Base-by-base conservation (phyloP, 176 grass and related monocot genomes). In the Lolium rigidum region DNA sequence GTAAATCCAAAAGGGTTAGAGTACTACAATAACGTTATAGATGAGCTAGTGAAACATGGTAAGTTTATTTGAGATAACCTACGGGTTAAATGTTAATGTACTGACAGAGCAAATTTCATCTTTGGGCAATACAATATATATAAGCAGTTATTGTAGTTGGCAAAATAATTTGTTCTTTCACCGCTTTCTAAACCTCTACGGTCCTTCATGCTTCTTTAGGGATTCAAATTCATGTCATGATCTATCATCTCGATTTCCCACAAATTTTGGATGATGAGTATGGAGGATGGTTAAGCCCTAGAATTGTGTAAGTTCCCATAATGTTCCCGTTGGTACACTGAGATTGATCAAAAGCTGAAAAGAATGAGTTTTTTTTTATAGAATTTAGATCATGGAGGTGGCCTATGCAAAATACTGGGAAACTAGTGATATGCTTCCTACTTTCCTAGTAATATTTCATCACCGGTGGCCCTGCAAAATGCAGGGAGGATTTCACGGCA, bases 221-320 rank as follows among this genome's bases (percentile, higher is more conserved):
- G 61, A 97, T 97, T 74, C 72, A 92, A 55, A 17, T 90, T 20
- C 95, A 97, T 22, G 46, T 87, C 16, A 93, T 90, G 66, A 52
- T 97, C 70, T 92, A 91, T 70, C 95, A 94, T 20, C 77, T 93
- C 2, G 95, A 97, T 74, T 50, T 84, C 31, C 95, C 95, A 4
- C 90, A 97, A 62, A 65, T 80, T 31, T 44, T 96, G 14, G 91
- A 96, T 67, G 91, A 96, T 17, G 94, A 96, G 65, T 96, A 96
- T 37, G 82, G 70, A 37, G 82, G 82, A 63, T 84, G 82, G 82
- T 6, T 84, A 63, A 84, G 82, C 44, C 82, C 70, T 26, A 84
- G 86, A 86, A 92, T 94, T 25, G 69, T 94, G 90, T 89, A 94
- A 90, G 58, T 48, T 49, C 25, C 18, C 18, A 22, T 5, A 51